phyloP scores from a whole-genome alignment of 805 yeast genomes.

The Pichia manshurica region DNA sequence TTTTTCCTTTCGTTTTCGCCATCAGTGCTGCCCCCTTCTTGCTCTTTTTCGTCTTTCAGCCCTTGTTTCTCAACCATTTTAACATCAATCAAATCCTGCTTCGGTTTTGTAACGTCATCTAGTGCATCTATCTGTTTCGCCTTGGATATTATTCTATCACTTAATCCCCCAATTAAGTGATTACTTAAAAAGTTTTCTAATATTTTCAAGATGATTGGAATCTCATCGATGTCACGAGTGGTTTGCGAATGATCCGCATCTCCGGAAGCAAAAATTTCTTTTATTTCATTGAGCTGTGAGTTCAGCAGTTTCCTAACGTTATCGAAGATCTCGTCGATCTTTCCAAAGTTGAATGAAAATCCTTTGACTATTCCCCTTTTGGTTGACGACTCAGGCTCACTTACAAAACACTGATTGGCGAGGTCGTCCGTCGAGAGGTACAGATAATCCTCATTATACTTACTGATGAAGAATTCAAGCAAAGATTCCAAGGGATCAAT shows the following conservation, averaged over 20 bases:
- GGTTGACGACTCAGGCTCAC: slow-evolving; percentile 2
- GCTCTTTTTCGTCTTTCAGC: slow-evolving; percentile 22
- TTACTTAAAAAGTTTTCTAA: slow-evolving; percentile 32
- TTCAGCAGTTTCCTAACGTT: slow-evolving; percentile 18
- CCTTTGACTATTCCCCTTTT: slow-evolving; percentile 29
- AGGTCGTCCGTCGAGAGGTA: slow-evolving; percentile 22
- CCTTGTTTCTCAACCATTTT: neutral
- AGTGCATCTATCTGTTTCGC: slow-evolving; percentile 32
- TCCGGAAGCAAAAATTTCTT: slow-evolving; percentile 20
- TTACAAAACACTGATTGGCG: slow-evolving; percentile 19
- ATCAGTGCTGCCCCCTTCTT: slow-evolving; percentile 20
- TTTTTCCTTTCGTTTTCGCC: slow-evolving; percentile 2
- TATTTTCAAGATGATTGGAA: slow-evolving; percentile 31
- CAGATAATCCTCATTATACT: slow-evolving; percentile 27
- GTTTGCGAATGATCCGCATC: neutral
- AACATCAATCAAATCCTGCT: neutral
- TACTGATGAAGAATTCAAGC: slow-evolving; percentile 29
- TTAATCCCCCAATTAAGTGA: slow-evolving; percentile 32
- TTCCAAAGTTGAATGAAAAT: slow-evolving; percentile 20
- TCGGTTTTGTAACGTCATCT: slow-evolving; percentile 3
- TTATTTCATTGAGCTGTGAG: slow-evolving; percentile 27
- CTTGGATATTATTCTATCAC: slow-evolving; percentile 26
- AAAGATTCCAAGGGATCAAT: slow-evolving; percentile 32
- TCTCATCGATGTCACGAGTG: slow-evolving; percentile 24
- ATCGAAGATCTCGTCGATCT: slow-evolving; percentile 24